Evolutionary conservation across 768 basidiomycete genomes (phyloP), one percentile per base, ranked within the genome.

Genomic region (Candolleomyces aberdarensis): DNA sequence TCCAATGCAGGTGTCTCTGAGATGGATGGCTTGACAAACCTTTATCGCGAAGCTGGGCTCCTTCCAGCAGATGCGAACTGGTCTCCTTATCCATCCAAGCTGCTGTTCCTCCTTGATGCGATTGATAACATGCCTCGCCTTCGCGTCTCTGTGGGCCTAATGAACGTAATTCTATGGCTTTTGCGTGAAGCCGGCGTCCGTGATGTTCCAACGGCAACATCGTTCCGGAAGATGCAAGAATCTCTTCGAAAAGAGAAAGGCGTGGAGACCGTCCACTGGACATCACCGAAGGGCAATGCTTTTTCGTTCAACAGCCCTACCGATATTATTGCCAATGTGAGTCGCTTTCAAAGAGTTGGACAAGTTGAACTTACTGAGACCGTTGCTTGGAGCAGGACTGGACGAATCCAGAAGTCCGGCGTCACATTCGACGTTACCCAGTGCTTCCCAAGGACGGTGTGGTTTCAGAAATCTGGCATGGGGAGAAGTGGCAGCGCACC

Each of bases 381-480:
- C 31, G 7, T 54, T 1, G 26, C 26, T 26, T 26, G 26, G 3
- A 26, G 2, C 3, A 76, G 72, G 73, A 76, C 54, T 76, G 71
- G 67, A 54, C 68, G 5, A 76, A 74, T 53, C 72, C 74, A 4
- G 41, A 61, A 9, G 63, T 71, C 6, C 57, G 67, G 29, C 50
- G 60, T 4, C 64, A 75, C 29, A 67, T 76, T 11, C 65, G 62
- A 10, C 61, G 65, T 5, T 75, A 75, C 61, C 73, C 73, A 1
- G 70, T 70, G 1, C 69, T 74, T n/a, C 60, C 69, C 1, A 52
- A 31, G 0, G 55, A 68, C 49, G 67, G 71, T 1, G 52, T 69
- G 2, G 63, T 75, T 3, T 72, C 70, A 0, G 74, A 75, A 61
- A 65, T 71, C 13, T 75, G 69, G 66, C 76, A 75, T 63, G 74